Conservation (phyloP, 1,284 basidiomycete species). For the Megacollybia platyphylla region DNA sequence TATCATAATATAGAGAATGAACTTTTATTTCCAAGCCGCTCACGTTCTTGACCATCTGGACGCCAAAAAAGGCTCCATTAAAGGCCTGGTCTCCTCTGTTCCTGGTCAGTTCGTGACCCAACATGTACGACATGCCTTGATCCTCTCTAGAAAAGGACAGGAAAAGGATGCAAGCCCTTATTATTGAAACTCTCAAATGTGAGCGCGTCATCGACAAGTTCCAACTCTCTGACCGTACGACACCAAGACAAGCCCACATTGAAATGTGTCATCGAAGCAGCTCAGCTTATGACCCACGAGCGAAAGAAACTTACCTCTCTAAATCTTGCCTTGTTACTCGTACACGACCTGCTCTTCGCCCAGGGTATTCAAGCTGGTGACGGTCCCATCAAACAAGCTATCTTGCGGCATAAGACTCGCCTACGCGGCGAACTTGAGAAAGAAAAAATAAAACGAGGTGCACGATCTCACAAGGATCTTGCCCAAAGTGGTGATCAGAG, state of each 20-base stretch:
- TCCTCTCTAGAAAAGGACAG: constrained; percentile 43
- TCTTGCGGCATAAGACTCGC: constrained; percentile 80
- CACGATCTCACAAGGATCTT: constrained; percentile 52
- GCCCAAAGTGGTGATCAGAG: constrained; percentile 45
- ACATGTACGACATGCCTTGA: background rate
- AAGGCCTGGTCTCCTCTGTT: constrained; percentile 60
- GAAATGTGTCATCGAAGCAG: constrained; percentile 46
- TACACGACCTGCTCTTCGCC: constrained; percentile 78
- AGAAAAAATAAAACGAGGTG: constrained; percentile 73
- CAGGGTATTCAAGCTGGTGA: constrained; percentile 79
- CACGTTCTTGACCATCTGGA: constrained; percentile 76
- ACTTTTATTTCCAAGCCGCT: constrained; percentile 87
- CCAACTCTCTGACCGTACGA: background rate
- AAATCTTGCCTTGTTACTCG: constrained; percentile 70
- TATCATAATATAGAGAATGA: constrained; percentile 46
- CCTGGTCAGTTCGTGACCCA: constrained; percentile 15
- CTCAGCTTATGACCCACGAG: constrained; percentile 64
- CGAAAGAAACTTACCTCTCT: constrained; percentile 59
- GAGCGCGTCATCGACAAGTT: constrained; percentile 17
- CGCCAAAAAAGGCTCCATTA: constrained; percentile 78
- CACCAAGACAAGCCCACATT: constrained; percentile 58
- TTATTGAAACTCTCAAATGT: constrained; percentile 93
- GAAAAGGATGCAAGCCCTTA: constrained; percentile 66
- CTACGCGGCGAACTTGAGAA: constrained; percentile 76
- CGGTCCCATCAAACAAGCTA: constrained; percentile 74